phyloP scores from a whole-genome alignment of 106 monocot genomes.

The Dendrobium huoshanense region DNA sequence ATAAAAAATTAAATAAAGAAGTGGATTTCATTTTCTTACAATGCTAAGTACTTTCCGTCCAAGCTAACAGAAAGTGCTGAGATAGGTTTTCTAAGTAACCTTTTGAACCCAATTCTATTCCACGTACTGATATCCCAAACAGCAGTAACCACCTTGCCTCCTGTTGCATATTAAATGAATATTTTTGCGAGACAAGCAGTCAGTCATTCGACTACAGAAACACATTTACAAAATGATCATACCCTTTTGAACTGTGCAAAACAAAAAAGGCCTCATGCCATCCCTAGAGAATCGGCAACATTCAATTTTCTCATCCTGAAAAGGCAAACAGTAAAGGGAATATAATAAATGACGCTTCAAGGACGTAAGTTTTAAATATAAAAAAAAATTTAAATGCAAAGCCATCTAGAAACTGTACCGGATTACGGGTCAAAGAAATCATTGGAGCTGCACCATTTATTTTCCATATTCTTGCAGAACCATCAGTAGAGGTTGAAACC shows the following conservation, averaged over 20 bases:
- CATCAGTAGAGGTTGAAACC: conserved; percentile 81
- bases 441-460: conserved; percentile 78
- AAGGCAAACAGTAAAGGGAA: background rate
- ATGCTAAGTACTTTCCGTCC: conserved; percentile 88
- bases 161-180: conserved; percentile 21
- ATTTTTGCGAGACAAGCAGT: background rate
- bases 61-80: conserved; percentile 83
- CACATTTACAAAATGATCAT: conserved; percentile 9
- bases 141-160: conserved; percentile 38
- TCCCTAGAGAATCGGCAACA: conserved; percentile 96
- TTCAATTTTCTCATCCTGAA: conserved; percentile 93
- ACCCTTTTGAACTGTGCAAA: conserved; percentile 83
- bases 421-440: conserved; percentile 48
- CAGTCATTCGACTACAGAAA: background rate
- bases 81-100: conserved; percentile 58
- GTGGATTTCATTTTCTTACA: conserved; percentile 47
- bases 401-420: conserved; percentile 30
- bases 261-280: conserved; percentile 88
- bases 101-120: conserved; percentile 87
- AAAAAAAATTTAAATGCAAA: background rate
- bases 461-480: conserved; percentile 97
- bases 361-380: background rate
- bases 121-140: conserved; percentile 96
- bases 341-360: background rate
- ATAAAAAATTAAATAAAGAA: background rate